A percentile compares a stretch with the other conserved stretches of the same genome.
phyloP scores from a whole-genome alignment of 805 yeast genomes.

The Saccharomycopsis guyanensis region DNA sequence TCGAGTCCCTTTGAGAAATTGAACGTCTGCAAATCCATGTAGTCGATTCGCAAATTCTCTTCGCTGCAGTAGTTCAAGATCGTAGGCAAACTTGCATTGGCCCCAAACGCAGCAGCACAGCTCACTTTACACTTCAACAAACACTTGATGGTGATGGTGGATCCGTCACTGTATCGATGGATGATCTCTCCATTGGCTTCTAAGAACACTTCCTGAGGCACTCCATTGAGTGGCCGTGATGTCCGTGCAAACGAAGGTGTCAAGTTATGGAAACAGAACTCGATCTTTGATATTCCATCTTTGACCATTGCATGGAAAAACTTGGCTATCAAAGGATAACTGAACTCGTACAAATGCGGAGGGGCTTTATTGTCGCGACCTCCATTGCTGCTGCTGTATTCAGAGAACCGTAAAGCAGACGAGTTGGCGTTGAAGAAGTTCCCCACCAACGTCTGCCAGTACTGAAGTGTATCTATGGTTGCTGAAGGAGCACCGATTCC shows the following conservation, averaged over 20 bases:
- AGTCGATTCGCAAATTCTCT: constrained; percentile 12
- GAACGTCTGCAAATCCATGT: constrained; percentile 8
- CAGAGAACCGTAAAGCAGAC: constrained; percentile 6
- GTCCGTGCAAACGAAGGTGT: constrained; percentile 2
- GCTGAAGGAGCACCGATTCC: background rate
- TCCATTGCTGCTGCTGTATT: background rate
- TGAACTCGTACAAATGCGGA: constrained; percentile 5
- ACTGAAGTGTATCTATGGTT: constrained; percentile 4
- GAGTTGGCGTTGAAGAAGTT: constrained; percentile 11
- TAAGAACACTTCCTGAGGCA: constrained; percentile 5
- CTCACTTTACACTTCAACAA: constrained; percentile 2
- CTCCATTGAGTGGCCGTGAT: background rate
- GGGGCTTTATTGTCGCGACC: background rate
- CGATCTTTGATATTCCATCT: constrained; percentile 11
- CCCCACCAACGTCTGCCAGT: constrained; percentile 16
- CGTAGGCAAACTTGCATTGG: background rate
- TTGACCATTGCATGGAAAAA: constrained; percentile 11
- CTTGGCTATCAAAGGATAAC: constrained; percentile 13
- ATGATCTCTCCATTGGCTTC: constrained; percentile 14
- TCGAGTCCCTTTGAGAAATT: constrained; percentile 2
- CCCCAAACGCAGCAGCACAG: background rate
- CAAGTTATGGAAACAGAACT: constrained; percentile 7
- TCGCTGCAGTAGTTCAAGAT: constrained; percentile 8
- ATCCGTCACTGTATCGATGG: constrained; percentile 11
- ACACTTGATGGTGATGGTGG: constrained; percentile 4